Evolutionary conservation across 108 stramenopile species (phyloP).

Genomic region (Phaeodactylum tricornutum): DNA sequence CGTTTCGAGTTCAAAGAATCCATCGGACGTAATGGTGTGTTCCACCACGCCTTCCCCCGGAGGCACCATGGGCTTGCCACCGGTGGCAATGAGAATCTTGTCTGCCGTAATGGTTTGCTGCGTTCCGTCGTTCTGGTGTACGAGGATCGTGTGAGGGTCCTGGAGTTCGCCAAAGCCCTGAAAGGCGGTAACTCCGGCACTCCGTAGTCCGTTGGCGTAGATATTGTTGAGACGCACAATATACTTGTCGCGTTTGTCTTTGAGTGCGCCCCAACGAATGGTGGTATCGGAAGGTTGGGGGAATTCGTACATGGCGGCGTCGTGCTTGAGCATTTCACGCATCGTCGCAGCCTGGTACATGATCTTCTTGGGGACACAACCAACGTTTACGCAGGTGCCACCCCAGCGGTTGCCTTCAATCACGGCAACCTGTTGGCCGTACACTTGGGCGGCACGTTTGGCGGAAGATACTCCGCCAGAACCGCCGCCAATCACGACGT

Average conservation of each 20-base stretch:
- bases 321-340: conserved; percentile 50
- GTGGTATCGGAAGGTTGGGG: conserved; percentile 7
- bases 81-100: conserved; percentile 85
- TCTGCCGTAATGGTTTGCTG: conserved; percentile 30
- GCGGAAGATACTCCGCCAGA: conserved; percentile 72
- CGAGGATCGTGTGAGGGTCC: conserved; percentile 44
- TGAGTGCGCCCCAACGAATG: conserved; percentile 69
- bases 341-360: conserved; percentile 82
- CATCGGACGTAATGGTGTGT: conserved; percentile 77
- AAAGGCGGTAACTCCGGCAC: conserved; percentile 37
- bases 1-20: conserved; percentile 86
- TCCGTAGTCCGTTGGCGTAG: conserved; percentile 60
- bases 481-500: conserved; percentile 78
- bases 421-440: conserved; percentile 79
- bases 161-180: conserved; percentile 45
- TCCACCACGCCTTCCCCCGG: conserved; percentile 57
- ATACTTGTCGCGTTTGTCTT: conserved; percentile 77
- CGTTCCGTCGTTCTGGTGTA: conserved; percentile 15
- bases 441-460: conserved; percentile 64
- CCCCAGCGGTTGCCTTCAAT: conserved; percentile 72
- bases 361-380: conserved; percentile 98
- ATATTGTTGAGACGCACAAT: conserved; percentile 76
- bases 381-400: conserved; percentile 96
- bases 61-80: conserved; percentile 72
- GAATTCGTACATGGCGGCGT: conserved; percentile 35